Evolutionary conservation across 371 early-diverging fungal genomes (phyloP).

Genomic region (Coemansia sp.): DNA sequence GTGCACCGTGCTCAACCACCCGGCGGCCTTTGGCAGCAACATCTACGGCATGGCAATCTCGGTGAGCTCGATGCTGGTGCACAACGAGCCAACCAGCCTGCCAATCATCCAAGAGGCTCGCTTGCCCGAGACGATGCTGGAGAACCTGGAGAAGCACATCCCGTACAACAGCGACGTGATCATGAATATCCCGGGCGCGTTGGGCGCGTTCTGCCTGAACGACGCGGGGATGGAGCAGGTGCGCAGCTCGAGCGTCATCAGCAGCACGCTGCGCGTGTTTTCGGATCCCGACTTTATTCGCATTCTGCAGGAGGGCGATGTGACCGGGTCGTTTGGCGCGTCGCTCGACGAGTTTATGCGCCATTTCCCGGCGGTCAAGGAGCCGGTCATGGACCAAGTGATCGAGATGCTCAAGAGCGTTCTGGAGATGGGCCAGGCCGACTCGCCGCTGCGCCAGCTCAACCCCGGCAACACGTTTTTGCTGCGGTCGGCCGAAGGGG

Average conservation of each 20-base stretch:
- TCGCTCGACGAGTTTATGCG: conserved; percentile 94
- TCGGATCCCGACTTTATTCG: conserved; percentile 73
- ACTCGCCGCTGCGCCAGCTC: conserved; percentile 34
- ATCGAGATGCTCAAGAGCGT: conserved; percentile 60
- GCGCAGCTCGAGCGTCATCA: conserved; percentile 67
- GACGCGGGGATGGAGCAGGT: conserved; percentile 80
- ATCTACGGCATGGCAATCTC: conserved; percentile 80
- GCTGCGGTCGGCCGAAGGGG: conserved; percentile 26
- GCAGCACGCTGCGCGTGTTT: conserved; percentile 75
- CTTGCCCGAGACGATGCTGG: conserved; percentile 81
- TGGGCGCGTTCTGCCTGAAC: conserved; percentile 96
- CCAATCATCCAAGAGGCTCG: conserved; percentile 87
- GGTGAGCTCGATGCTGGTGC: conserved; percentile 92
- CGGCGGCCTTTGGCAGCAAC: conserved; percentile 71
- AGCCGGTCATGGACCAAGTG: conserved; percentile 68
- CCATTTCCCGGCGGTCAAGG: conserved; percentile 86
- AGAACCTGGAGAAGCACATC: conserved; percentile 62
- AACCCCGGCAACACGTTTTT: conserved; percentile 53
- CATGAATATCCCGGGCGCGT: conserved; percentile 83
- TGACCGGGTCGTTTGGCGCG: conserved; percentile 75
- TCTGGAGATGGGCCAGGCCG: conserved; percentile 32
- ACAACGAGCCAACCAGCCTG: conserved; percentile 94
- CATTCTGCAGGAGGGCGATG: conserved; percentile 77
- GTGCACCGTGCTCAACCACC: conserved; percentile 66
- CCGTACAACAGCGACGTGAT: conserved; percentile 76